Evolutionary conservation across 768 basidiomycete species (phyloP).

Genomic region (Daedaleopsis nitida): DNA sequence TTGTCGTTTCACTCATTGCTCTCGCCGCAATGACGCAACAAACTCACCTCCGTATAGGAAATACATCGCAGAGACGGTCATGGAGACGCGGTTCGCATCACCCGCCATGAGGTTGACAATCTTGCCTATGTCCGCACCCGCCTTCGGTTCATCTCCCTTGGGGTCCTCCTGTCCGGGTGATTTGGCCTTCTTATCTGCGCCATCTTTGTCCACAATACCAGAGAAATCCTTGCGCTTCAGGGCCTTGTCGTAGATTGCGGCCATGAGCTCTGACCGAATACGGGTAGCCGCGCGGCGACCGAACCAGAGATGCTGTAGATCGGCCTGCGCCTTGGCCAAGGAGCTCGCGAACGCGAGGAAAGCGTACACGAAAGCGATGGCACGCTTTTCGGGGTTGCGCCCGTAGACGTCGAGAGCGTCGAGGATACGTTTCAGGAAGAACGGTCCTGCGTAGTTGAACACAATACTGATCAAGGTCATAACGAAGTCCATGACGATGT

Average conservation of each 20-base stretch:
- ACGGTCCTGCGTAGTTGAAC: slow-evolving; percentile 82
- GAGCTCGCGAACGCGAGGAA: slow-evolving; percentile 70
- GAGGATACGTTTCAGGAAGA: slow-evolving; percentile 80
- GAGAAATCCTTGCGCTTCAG: slow-evolving; percentile 83
- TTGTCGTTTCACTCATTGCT: not conserved
- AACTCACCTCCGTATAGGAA: slow-evolving; percentile 65
- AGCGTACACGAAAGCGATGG: slow-evolving; percentile 77
- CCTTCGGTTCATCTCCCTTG: slow-evolving; percentile 54
- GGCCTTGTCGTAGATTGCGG: slow-evolving; percentile 86
- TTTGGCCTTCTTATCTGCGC: slow-evolving; percentile 37
- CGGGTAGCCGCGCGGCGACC: slow-evolving; percentile 75
- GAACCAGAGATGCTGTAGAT: slow-evolving; percentile 79
- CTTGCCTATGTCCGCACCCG: slow-evolving; percentile 86
- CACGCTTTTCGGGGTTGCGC: slow-evolving; percentile 44
- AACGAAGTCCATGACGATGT: slow-evolving; percentile 59
- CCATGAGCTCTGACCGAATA: slow-evolving; percentile 80
- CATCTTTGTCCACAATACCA: slow-evolving; percentile 63
- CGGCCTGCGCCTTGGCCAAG: slow-evolving; percentile 61
- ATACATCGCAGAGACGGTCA: slow-evolving; percentile 57
- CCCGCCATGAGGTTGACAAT: slow-evolving; percentile 89
- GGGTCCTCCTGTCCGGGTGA: slow-evolving; percentile 29
- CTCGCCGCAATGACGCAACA: not conserved
- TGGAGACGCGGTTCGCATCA: slow-evolving; percentile 64
- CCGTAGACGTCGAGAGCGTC: slow-evolving; percentile 47
- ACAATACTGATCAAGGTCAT: slow-evolving; percentile 70